A percentile compares a stretch with the other conserved stretches of the same genome.
Conservation (phyloP, 2,329 filamentous ascomycete species). For the Capronia americana region DNA sequence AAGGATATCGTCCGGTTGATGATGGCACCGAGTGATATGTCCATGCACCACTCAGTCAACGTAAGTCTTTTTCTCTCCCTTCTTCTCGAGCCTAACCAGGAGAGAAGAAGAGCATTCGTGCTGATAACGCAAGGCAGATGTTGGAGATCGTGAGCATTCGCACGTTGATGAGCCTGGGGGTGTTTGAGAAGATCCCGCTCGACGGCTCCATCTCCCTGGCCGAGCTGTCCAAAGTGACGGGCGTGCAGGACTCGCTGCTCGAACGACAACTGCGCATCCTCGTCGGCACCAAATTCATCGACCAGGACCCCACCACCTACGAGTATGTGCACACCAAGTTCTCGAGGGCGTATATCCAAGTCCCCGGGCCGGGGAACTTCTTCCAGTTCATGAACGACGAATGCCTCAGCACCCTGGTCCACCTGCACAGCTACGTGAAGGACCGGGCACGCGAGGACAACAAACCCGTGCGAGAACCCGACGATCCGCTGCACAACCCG, state of each 20-base stretch:
- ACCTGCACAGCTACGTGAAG: conserved; percentile 26
- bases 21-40: conserved; percentile 27
- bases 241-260: conserved; percentile 27
- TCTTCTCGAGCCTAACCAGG: background rate
- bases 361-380: conserved; percentile 27
- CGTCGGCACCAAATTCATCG: conserved; percentile 28
- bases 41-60: conserved; percentile 24
- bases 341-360: conserved; percentile 25
- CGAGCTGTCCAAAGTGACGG: conserved; percentile 20
- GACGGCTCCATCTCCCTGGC: conserved; percentile 33
- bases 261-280: conserved; percentile 29
- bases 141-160: conserved; percentile 37
- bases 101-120: background rate
- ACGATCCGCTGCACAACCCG: conserved; percentile 35
- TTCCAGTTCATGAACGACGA: conserved; percentile 32
- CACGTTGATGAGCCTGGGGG: conserved; percentile 36
- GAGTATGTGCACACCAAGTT: conserved; percentile 31
- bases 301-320: conserved; percentile 9
- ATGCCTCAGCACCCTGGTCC: conserved; percentile 16
- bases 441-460: conserved; percentile 18
- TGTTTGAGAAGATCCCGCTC: conserved; percentile 38
- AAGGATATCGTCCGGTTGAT: conserved; percentile 26
- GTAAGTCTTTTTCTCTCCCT: conserved; percentile 7
- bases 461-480: conserved; percentile 25
- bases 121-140: conserved; percentile 24